These are phyloP conservation scores for Naganishia vishniacii DNA, from an alignment of 768 basidiomycete species.

Conservation along the genomic window DNA sequence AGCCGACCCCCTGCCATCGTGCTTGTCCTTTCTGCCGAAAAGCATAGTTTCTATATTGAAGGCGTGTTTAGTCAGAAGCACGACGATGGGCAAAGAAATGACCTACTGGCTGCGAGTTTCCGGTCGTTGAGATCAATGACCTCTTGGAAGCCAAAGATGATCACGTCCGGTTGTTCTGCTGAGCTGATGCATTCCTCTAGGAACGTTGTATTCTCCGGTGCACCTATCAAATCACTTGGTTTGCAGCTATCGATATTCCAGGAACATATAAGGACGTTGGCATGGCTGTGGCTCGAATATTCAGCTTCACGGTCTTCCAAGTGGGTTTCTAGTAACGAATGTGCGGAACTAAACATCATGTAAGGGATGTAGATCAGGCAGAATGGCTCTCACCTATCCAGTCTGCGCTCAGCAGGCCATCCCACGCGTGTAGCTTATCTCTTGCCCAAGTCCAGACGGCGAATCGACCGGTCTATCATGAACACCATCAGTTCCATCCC, in stretches of 20 bases:
- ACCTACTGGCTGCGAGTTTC: constrained; percentile 71
- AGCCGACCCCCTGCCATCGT: constrained; percentile 55
- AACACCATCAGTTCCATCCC: neutral
- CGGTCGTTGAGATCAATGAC: constrained; percentile 90
- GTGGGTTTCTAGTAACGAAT: constrained; percentile 72
- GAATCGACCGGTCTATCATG: constrained; percentile 50
- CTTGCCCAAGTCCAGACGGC: constrained; percentile 70
- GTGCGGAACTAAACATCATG: no score
- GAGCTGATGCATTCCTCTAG: constrained; percentile 69
- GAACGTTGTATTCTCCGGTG: constrained; percentile 70
- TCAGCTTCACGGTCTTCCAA: constrained; percentile 66
- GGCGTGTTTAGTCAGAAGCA: neutral
- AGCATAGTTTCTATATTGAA: constrained; percentile 64
- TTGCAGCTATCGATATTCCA: constrained; percentile 91
- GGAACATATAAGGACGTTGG: constrained; percentile 72
- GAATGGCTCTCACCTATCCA: constrained; percentile 66
- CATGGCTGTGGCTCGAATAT: constrained; percentile 71
- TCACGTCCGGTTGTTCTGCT: constrained; percentile 74
- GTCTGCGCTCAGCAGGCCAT: constrained; percentile 74
- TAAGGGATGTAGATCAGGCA: no score
- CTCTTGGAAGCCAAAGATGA: constrained; percentile 92
- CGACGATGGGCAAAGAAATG: neutral
- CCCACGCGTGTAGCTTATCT: constrained; percentile 76
- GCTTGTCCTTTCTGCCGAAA: constrained; percentile 66
- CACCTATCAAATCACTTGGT: constrained; percentile 65